Evolutionary conservation across 202 grass and related monocot genomes (phyloP).

Genomic region (Eragrostis tef): DNA sequence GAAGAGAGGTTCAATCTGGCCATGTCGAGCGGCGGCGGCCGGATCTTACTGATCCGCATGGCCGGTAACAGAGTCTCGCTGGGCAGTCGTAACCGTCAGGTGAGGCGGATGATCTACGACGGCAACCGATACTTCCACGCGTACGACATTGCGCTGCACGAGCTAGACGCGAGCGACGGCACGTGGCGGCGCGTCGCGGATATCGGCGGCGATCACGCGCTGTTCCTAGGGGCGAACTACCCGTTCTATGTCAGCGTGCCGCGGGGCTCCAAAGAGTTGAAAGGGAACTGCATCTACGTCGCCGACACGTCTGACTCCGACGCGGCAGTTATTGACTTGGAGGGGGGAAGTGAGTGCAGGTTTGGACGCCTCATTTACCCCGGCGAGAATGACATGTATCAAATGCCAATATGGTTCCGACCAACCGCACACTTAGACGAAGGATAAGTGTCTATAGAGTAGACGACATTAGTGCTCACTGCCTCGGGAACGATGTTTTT

Average conservation of each 20-base stretch:
- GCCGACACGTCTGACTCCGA: background rate
- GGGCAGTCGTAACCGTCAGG: too few species aligned
- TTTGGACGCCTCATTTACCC: background rate
- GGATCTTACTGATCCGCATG: background rate
- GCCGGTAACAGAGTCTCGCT: background rate
- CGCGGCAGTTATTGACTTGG: background rate
- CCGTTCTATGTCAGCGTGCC: conserved; percentile 26
- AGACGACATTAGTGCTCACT: background rate
- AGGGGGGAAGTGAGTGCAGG: background rate
- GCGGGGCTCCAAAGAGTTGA: background rate
- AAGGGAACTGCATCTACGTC: conserved; percentile 24
- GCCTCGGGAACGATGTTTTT: background rate
- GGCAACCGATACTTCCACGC: background rate
- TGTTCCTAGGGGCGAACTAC: conserved; percentile 29
- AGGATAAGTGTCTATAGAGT: background rate
- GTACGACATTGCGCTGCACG: background rate
- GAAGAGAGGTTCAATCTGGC: background rate
- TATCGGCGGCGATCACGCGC: conserved; percentile 6
- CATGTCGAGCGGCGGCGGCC: background rate
- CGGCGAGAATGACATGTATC: background rate
- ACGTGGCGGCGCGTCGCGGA: background rate
- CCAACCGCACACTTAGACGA: background rate
- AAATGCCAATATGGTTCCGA: conserved; percentile 9
- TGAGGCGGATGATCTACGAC: conserved; percentile 24
- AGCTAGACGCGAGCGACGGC: background rate